phyloP scores from a whole-genome alignment of 768 basidiomycete species.

The Boletus edulis region DNA sequence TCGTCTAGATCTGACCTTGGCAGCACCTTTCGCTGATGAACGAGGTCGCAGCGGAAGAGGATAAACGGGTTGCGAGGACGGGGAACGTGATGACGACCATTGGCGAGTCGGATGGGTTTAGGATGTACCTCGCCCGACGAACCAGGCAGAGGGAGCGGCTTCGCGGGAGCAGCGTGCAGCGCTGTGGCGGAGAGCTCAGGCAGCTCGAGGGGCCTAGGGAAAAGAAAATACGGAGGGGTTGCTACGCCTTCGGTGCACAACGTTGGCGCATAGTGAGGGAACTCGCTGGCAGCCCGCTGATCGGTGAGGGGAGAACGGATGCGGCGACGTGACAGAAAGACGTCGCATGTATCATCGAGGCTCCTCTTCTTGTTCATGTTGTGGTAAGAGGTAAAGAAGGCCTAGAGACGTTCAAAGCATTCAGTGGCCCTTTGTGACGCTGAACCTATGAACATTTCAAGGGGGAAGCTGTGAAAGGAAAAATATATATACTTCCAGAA shows the following conservation, averaged over 20 bases:
- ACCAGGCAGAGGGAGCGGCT: slow-evolving; percentile 26
- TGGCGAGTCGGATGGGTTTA: slow-evolving; percentile 12
- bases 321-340: slow-evolving; percentile 27
- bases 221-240: slow-evolving; percentile 6
- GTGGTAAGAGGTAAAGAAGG: slow-evolving; percentile 15
- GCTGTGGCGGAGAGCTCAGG: no score
- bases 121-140: slow-evolving; percentile 18
- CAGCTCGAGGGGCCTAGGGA: slow-evolving; percentile 2
- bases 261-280: slow-evolving; percentile 1
- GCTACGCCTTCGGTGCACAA: slow-evolving; percentile 7
- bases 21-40: slow-evolving; percentile 58
- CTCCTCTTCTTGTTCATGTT: slow-evolving; percentile 28
- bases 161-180: background rate
- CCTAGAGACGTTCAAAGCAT: slow-evolving; percentile 1
- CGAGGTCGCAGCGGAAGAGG: slow-evolving; percentile 73
- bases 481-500: slow-evolving; percentile 4
- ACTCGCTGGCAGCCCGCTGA: slow-evolving; percentile 13
- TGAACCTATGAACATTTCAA: slow-evolving; percentile 3
- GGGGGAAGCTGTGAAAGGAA: slow-evolving; percentile 18
- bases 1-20: slow-evolving; percentile 58
- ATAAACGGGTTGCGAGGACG: slow-evolving; percentile 80
- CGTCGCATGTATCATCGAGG: slow-evolving; percentile 30
- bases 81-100: slow-evolving; percentile 50
- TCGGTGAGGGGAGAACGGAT: slow-evolving; percentile 2
- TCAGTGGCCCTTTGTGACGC: slow-evolving; percentile 18